Conservation (phyloP, 306 rosid species). For the Cicer judaicum region DNA sequence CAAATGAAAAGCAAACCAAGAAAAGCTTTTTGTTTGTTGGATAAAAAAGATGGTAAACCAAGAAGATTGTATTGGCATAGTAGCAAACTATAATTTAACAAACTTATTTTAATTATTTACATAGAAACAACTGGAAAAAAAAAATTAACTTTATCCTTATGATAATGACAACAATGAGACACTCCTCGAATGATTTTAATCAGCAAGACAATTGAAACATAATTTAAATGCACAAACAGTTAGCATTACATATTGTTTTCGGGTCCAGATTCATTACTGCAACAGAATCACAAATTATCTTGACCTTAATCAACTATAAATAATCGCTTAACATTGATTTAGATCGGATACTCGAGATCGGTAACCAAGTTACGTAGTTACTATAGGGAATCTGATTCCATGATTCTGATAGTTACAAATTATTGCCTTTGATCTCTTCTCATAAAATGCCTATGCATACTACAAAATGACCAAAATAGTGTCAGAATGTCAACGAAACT, state of each 20-base stretch:
- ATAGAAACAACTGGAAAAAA: neutral
- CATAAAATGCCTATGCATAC: neutral
- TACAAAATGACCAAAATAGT: conserved; percentile 8
- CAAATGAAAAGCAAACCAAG: no score
- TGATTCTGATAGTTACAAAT: neutral
- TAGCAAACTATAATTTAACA: conserved; percentile 60
- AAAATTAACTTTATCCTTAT: neutral
- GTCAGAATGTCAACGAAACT: neutral
- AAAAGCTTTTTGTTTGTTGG: conserved; percentile 31
- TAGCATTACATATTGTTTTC: neutral
- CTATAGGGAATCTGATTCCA: neutral
- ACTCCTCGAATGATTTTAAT: neutral
- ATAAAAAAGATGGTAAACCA: conserved; percentile 75
- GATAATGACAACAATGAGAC: conserved; percentile 13
- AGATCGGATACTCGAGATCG: neutral
- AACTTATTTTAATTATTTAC: conserved; percentile 9
- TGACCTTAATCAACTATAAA: neutral
- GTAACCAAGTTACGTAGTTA: neutral
- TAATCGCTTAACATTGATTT: neutral
- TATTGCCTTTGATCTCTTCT: conserved; percentile 3
- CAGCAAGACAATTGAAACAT: conserved; percentile 19
- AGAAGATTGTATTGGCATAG: conserved; percentile 89
- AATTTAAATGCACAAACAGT: neutral
- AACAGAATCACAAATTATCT: neutral
- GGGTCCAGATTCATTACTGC: neutral